phyloP scores from a whole-genome alignment of 768 basidiomycete genomes.

The Podaxis pistillaris region DNA sequence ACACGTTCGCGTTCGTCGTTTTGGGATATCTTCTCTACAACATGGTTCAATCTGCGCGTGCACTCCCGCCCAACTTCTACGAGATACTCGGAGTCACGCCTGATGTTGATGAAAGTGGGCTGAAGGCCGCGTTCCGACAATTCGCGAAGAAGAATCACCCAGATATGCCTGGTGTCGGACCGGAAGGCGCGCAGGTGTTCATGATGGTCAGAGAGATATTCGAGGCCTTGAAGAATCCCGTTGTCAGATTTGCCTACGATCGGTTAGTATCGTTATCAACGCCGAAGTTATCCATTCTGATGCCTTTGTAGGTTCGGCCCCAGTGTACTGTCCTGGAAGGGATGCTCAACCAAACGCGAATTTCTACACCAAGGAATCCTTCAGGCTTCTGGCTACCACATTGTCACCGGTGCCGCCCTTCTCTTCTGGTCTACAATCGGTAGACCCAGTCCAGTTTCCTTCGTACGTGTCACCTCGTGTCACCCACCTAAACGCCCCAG shows the following conservation, averaged over 20 bases:
- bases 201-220: constrained; percentile 71
- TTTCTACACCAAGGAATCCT: constrained; percentile 67
- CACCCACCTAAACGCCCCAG: constrained; percentile 8
- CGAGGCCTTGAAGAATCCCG: constrained; percentile 76
- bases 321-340: constrained; percentile 62
- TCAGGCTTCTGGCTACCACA: constrained; percentile 63
- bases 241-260: constrained; percentile 82
- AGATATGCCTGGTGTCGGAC: constrained; percentile 62
- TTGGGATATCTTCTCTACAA: constrained; percentile 67
- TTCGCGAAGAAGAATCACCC: constrained; percentile 79
- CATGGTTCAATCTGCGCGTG: constrained; percentile 52
- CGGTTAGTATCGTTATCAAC: constrained; percentile 43
- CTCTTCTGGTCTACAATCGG: constrained; percentile 65
- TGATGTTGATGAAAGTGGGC: constrained; percentile 58
- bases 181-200: constrained; percentile 60
- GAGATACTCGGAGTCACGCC: constrained; percentile 65
- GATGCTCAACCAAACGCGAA: constrained; percentile 65
- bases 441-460: constrained; percentile 55
- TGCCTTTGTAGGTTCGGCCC: constrained; percentile 67
- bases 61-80: constrained; percentile 74
- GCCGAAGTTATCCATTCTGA: background rate
- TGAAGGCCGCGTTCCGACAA: constrained; percentile 72
- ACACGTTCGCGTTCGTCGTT: constrained; percentile 61
- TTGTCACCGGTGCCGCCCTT: constrained; percentile 55
- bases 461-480: constrained; percentile 48